These are phyloP conservation scores for Thelonectria discophora DNA, from an alignment of 2,329 filamentous ascomycete genomes.

Conservation along the genomic window DNA sequence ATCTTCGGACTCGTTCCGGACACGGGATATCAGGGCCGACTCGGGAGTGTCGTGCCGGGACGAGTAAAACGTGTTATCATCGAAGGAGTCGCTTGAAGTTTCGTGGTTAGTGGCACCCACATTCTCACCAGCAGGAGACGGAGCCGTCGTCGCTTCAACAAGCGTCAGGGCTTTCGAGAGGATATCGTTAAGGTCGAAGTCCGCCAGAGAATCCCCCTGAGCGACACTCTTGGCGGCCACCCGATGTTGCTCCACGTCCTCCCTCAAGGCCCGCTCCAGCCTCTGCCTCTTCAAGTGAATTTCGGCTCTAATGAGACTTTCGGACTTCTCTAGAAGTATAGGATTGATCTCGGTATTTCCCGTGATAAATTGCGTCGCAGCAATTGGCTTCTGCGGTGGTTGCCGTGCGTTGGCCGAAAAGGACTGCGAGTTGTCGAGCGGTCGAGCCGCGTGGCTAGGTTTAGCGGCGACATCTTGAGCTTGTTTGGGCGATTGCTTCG, in stretches of 20 bases:
- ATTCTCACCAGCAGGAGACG: slow-evolving; percentile 65
- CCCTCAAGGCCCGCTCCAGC: slow-evolving; percentile 79
- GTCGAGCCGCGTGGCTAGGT: slow-evolving; percentile 22
- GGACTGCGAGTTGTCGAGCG: slow-evolving; percentile 45
- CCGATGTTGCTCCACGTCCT: slow-evolving; percentile 75
- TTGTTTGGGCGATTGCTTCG: slow-evolving; percentile 32
- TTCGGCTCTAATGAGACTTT: slow-evolving; percentile 84
- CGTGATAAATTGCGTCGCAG: slow-evolving; percentile 53
- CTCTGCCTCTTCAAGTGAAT: slow-evolving; percentile 81
- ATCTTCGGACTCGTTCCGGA: slow-evolving; percentile 57
- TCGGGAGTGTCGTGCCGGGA: slow-evolving; percentile 86
- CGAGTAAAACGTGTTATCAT: slow-evolving; percentile 96
- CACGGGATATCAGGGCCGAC: slow-evolving; percentile 57
- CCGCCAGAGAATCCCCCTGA: slow-evolving; percentile 64
- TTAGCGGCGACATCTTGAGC: slow-evolving; percentile 37
- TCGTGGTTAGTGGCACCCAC: slow-evolving; percentile 64
- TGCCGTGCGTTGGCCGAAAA: slow-evolving; percentile 51
- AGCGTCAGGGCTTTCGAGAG: slow-evolving; percentile 74
- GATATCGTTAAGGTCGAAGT: slow-evolving; percentile 77
- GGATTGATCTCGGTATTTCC: slow-evolving; percentile 78
- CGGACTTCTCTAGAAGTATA: slow-evolving; percentile 85
- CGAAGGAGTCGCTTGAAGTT: slow-evolving; percentile 80
- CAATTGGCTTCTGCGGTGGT: slow-evolving; percentile 41
- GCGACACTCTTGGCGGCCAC: slow-evolving; percentile 51
- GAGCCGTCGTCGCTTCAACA: slow-evolving; percentile 73